Evolutionary conservation across 1,139 yeast genomes (phyloP), one percentile per base, ranked within the genome.

Genomic region (Candida gigantensis): DNA sequence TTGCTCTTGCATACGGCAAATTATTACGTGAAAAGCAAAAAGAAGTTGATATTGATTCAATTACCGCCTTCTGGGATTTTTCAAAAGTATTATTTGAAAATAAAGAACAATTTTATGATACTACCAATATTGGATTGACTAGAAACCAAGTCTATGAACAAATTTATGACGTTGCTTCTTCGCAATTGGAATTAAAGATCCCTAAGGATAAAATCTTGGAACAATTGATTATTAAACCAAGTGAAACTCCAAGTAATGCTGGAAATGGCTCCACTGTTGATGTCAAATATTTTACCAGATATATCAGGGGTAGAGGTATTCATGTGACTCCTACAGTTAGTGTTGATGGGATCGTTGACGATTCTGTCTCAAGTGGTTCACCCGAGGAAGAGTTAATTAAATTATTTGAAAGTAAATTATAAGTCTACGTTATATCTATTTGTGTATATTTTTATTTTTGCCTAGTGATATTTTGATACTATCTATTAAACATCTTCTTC

Each of bases 271-370:
- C 84, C 15, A 67, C 76, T 4, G 65, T 56, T 20, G 95, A 86
- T 51, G 54, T 84, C 44, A 88, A 86, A 61, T 83, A 82, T 51
- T 86, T 85, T 54, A 75, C 89, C 21, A 74, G 79, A 53, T 78
- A 78, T 53, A 80, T 81, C 36, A 76, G 96, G 54, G 87, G 86
- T 41, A 79, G 81, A 29, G 88, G 94, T 24, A 77, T 85, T 29
- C 96, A 88, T 55, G 81, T 84, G 18, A 84, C 94, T 2, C 97
- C 97, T n/a, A 81, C 95, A 2, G 83, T 86, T 11, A 62, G 77
- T 21, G 63, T 88, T 34, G 77, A 87, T 53, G 96, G 96, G 1
- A 74, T 84, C 35, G 68, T 60, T 14, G 62, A 60, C 39, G 60
- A 57, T 37, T 40, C 58, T 5, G 52, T 71, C 26, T 68, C 72